Base-by-base conservation (phyloP, 805 yeast species). In the Yarrowia bubula region DNA sequence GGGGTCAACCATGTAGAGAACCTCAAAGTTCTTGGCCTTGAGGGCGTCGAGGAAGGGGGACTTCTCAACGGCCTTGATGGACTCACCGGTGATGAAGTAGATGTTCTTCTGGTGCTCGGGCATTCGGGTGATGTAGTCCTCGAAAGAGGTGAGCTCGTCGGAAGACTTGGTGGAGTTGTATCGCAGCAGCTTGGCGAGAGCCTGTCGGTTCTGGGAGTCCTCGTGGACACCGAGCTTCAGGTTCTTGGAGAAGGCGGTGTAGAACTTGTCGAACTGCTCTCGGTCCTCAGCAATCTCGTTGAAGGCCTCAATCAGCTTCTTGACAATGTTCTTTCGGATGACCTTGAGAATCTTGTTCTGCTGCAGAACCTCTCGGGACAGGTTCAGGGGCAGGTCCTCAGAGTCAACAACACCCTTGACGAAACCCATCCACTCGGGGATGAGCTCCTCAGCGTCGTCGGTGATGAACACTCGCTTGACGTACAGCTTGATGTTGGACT, bases 291-390 rank as follows among this genome's bases (percentile, higher is more conserved):
- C 96, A 76, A 95, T 95, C 85, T 95, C 99, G 80, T 90, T 92
- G 89, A 95, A 95, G 76, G 97, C 90, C 84, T 95, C 99, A 76
- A 95, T 90, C 77, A 93, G 83, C 83, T 95, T 93, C 92, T 95
- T 95, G 80, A 95, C 96, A 76, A 95, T 89, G 87, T 95, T 95
- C 93, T 95, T 95, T 86, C 96, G 92, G 79, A 95, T 95, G 70
- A 95, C 99, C 89, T 95, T 95, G 83, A 95, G 86, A 81, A 95
- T 95, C 90, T 95, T 95, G 91, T 95, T 95, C 84, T 95, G 99
- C 84, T 95, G 99, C 78, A 95, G 86, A 89, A 96, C 89, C 84
- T 95, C 99, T 90, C 99, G 93, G 74, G 99, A 95, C 83, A 95
- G 86, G 93, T 95, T 95, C 81, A 95, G 88, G 81, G 99, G 99